Conservation (phyloP, 495 filamentous ascomycete species). For the Podospora pseudocomata region DNA sequence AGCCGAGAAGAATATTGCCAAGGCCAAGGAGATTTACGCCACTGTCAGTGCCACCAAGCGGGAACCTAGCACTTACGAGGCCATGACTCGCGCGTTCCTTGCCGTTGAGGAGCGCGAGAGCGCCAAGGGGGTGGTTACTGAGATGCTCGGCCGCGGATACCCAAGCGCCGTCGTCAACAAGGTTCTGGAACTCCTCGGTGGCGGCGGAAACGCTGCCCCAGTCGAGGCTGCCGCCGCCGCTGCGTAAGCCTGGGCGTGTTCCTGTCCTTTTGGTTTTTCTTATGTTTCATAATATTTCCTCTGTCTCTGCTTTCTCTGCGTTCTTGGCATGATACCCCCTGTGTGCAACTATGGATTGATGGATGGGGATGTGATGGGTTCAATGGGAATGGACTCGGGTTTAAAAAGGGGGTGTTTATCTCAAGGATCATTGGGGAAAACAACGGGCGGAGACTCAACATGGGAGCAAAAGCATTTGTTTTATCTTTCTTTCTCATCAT, state of each 20-base stretch:
- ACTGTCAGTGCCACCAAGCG: conserved; percentile 68
- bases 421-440: conserved; percentile 11
- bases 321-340: conserved; percentile 27
- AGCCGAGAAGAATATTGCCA: conserved; percentile 70
- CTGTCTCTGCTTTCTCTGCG: conserved; percentile 9
- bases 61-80: conserved; percentile 98
- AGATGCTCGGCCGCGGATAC: conserved; percentile 89
- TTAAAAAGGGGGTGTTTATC: conserved; percentile 10
- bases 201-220: conserved; percentile 39
- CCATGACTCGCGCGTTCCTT: conserved; percentile 93
- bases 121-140: conserved; percentile 74
- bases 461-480: conserved; percentile 1
- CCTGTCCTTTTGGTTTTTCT: not conserved
- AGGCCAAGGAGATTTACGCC: conserved; percentile 75
- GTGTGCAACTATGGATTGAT: conserved; percentile 11
- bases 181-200: conserved; percentile 83
- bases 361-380: not conserved
- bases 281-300: conserved; percentile 2
- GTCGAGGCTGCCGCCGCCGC: conserved; percentile 18
- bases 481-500: not conserved
- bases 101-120: conserved; percentile 70
- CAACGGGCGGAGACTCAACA: not conserved
- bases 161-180: conserved; percentile 87
- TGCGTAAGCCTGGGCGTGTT: conserved; percentile 11
- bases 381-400: conserved; percentile 1